phyloP scores from a whole-genome alignment of 75 land plant genomes.

The Picea sitchensis region DNA sequence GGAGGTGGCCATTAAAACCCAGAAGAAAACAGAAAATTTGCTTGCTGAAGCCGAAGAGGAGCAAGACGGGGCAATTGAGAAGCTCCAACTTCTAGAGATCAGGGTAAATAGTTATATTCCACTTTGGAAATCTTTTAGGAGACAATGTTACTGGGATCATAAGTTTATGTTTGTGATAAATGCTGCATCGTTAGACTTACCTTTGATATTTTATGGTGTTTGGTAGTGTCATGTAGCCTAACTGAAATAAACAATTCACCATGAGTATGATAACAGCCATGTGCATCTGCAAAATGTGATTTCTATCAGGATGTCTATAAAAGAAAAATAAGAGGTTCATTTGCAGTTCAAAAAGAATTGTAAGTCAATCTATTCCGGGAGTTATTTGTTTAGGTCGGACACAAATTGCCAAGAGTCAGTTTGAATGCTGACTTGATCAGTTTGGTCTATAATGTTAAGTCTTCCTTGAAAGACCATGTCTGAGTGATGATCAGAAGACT shows the following conservation, averaged over 20 bases:
- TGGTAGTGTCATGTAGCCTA: not conserved
- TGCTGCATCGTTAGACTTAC: not conserved
- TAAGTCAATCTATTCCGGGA: not conserved
- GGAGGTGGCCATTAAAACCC: slow-evolving; percentile 25
- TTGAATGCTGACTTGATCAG: not conserved
- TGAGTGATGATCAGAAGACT: not conserved
- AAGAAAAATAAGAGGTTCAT: not conserved
- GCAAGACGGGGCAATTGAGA: slow-evolving; percentile 35
- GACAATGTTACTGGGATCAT: not conserved
- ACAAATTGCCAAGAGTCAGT: not conserved
- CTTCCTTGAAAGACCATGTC: not conserved
- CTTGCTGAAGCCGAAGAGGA: slow-evolving; percentile 53
- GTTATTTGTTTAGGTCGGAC: not conserved
- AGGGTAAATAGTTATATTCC: slow-evolving; percentile 24
- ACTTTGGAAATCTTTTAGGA: not conserved
- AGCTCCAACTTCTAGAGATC: slow-evolving; percentile 31
- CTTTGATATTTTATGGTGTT: slow-evolving; percentile 2
- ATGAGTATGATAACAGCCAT: not conserved
- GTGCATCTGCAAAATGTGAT: not conserved
- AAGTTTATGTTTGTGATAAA: not conserved
- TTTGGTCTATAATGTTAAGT: not conserved
- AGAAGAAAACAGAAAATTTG: slow-evolving; percentile 23
- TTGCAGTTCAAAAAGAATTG: not conserved
- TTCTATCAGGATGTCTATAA: not conserved
- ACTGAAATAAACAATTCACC: not conserved